These are phyloP conservation scores for Backusella psychrophila DNA, from an alignment of 192 early-diverging fungal genomes.

Conservation along the genomic window DNA sequence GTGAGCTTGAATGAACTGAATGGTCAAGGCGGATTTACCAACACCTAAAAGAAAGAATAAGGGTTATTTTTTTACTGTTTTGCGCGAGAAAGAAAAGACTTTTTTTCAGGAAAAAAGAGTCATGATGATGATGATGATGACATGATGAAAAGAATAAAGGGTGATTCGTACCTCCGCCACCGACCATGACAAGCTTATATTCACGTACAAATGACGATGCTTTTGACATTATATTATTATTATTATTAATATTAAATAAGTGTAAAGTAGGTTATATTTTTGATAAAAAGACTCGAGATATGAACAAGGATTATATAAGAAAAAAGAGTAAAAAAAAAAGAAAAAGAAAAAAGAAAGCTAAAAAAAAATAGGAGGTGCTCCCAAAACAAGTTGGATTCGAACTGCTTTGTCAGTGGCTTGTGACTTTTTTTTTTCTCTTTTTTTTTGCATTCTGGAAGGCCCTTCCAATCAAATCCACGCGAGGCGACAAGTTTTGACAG, in stretches of 20 bases:
- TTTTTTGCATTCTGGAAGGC: not conserved
- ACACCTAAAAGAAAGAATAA: constrained; percentile 45
- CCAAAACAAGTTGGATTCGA: constrained; percentile 1
- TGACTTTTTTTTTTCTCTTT: not conserved
- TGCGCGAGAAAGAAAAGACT: not conserved
- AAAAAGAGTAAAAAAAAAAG: not conserved
- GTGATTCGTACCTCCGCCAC: constrained; percentile 67
- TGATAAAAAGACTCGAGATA: constrained; percentile 4
- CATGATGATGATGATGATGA: not conserved
- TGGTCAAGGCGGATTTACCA: constrained; percentile 83
- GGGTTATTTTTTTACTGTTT: not conserved
- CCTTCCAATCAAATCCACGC: not conserved
- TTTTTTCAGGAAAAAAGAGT: too few species aligned
- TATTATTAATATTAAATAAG: not conserved
- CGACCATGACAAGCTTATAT: constrained; percentile 82
- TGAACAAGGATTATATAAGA: not conserved
- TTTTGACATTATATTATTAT: constrained; percentile 30
- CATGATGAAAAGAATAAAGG: not conserved
- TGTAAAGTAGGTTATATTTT: not conserved
- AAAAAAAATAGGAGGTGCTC: not conserved
- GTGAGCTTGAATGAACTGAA: constrained; percentile 81
- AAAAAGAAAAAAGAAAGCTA: not conserved
- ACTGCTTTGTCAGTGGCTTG: not conserved
- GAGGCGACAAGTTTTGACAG: not conserved
- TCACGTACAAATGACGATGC: constrained; percentile 41